Conservation (phyloP, 257 asterid genomes). For the Rehmannia glutinosa region DNA sequence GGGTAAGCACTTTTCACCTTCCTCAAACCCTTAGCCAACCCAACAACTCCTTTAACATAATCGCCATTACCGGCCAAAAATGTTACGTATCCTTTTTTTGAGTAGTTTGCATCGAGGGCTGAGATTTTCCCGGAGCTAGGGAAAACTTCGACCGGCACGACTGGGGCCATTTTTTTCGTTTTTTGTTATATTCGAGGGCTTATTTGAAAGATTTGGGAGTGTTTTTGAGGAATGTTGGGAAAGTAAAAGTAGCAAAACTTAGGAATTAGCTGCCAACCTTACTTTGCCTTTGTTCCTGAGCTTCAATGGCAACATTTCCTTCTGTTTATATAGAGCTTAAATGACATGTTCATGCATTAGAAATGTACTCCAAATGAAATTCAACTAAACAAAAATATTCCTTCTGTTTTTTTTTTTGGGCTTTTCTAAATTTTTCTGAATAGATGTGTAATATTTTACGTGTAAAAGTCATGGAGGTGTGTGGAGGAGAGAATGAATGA, state of each 20-base stretch:
- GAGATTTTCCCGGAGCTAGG: slow-evolving; percentile 21
- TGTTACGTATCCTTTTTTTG: slow-evolving; percentile 37
- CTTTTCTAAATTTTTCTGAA: background rate
- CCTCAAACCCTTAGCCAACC: slow-evolving; percentile 57
- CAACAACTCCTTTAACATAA: slow-evolving; percentile 55
- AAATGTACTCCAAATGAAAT: slow-evolving; percentile 33
- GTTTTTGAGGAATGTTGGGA: slow-evolving; percentile 13
- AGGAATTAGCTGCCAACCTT: slow-evolving; percentile 4
- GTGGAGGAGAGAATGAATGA: slow-evolving; percentile 22
- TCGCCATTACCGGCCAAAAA: slow-evolving; percentile 55
- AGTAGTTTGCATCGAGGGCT: background rate
- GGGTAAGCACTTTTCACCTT: slow-evolving; percentile 54
- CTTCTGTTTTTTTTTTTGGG: background rate
- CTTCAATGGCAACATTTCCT: slow-evolving; percentile 5
- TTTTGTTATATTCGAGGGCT: no score
- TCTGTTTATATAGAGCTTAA: slow-evolving; percentile 29
- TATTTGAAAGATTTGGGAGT: background rate
- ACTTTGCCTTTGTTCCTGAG: slow-evolving; percentile 28
- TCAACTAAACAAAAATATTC: slow-evolving; percentile 21
- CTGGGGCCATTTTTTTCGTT: slow-evolving; percentile 42
- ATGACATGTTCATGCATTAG: slow-evolving; percentile 27
- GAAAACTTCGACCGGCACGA: slow-evolving; percentile 20
- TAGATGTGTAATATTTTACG: background rate
- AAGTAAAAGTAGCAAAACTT: slow-evolving; percentile 10
- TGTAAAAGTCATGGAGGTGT: background rate